phyloP scores from a whole-genome alignment of 2,329 filamentous ascomycete species.

The Exophiala sp. region DNA sequence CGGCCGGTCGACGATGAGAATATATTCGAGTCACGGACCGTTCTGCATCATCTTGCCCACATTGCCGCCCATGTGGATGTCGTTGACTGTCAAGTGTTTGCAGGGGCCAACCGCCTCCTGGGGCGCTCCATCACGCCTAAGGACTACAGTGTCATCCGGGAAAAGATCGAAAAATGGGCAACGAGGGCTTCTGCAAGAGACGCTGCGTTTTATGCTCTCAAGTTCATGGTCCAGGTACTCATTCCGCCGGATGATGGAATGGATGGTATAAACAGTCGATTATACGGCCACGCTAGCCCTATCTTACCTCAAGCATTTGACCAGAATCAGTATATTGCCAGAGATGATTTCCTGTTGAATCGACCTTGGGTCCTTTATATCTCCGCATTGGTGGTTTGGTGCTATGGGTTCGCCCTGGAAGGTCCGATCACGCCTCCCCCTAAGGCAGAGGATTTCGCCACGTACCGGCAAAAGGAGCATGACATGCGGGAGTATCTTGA shows the following conservation, averaged over 20 bases:
- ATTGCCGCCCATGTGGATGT: slow-evolving; percentile 98
- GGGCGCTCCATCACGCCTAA: slow-evolving; percentile 76
- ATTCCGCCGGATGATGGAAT: slow-evolving; percentile 45
- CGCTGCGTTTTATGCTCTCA: slow-evolving; percentile 84
- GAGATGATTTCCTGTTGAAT: slow-evolving; percentile 84
- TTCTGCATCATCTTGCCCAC: slow-evolving; percentile 87
- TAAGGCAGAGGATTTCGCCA: slow-evolving; percentile 48
- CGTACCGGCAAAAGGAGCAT: slow-evolving; percentile 59
- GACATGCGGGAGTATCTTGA: slow-evolving; percentile 77
- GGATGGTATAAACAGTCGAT: slow-evolving; percentile 36
- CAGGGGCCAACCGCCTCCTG: slow-evolving; percentile 74
- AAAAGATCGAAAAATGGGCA: slow-evolving; percentile 80
- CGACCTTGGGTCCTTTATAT: slow-evolving; percentile 95
- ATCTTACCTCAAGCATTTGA: slow-evolving; percentile 30
- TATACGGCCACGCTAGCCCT: slow-evolving; percentile 30
- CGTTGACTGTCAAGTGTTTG: slow-evolving; percentile 95
- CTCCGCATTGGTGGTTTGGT: slow-evolving; percentile 87
- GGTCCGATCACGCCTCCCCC: slow-evolving; percentile 57
- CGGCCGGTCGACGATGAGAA: slow-evolving; percentile 54
- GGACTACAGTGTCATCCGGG: slow-evolving; percentile 71
- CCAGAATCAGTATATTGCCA: slow-evolving; percentile 63
- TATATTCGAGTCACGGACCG: slow-evolving; percentile 80
- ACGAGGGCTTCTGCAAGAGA: slow-evolving; percentile 81
- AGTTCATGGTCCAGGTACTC: slow-evolving; percentile 80
- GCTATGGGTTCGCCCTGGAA: slow-evolving; percentile 85